These are phyloP conservation scores for Begonia masoniana DNA, from an alignment of 306 rosid species.

Conservation along the genomic window DNA sequence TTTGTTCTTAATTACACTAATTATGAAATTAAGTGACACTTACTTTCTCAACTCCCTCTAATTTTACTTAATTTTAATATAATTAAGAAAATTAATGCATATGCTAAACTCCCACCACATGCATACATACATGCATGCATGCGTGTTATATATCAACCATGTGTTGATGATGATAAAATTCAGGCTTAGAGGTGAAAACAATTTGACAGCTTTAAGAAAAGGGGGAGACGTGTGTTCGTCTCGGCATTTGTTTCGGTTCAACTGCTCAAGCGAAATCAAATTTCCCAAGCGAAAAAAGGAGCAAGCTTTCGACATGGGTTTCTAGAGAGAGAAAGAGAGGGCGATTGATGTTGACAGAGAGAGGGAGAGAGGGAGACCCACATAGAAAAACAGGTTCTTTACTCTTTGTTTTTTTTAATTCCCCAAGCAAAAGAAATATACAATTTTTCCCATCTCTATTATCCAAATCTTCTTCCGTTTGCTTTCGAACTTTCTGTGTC, in stretches of 20 bases:
- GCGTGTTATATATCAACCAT: too few relatives aligned
- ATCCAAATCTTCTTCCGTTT: conserved; percentile 18
- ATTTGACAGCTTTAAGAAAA: conserved; percentile 12
- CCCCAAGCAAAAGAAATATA: not conserved
- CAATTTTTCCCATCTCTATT: conserved; percentile 19
- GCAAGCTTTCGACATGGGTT: conserved; percentile 1
- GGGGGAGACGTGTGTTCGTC: conserved; percentile 16
- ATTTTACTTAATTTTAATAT: too few relatives aligned
- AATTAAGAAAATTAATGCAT: too few relatives aligned
- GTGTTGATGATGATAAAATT: too few relatives aligned
- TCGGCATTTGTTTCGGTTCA: conserved; percentile 8
- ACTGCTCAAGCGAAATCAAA: conserved; percentile 5
- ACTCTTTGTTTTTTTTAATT: conserved; percentile 2
- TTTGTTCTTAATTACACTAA: too few relatives aligned
- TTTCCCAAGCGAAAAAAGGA: not conserved
- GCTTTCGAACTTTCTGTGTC: conserved; percentile 12
- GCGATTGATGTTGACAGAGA: not conserved
- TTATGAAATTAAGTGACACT: too few relatives aligned
- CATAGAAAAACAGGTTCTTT: not conserved
- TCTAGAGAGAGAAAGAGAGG: conserved; percentile 13
- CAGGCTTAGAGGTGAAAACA: not conserved
- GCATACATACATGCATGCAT: too few relatives aligned
- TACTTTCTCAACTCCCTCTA: too few relatives aligned
- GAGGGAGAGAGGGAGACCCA: too few relatives aligned
- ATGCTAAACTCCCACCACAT: too few relatives aligned